Evolutionary conservation across 2,329 filamentous ascomycete species (phyloP).

Genomic region (Plenodomus biglobosus): DNA sequence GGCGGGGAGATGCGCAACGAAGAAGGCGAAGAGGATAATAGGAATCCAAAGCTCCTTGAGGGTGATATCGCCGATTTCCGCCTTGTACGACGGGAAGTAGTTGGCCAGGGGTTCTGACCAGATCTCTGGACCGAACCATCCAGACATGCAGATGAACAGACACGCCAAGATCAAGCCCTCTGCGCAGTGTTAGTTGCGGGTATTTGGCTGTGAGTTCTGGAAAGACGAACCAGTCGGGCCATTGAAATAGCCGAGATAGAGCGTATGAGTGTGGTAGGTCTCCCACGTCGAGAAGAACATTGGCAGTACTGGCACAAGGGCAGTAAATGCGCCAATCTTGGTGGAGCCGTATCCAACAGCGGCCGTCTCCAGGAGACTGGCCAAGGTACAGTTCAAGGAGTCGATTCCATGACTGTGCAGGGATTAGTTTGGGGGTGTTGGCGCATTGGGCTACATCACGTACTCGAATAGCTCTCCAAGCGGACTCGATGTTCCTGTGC

Average conservation of each 20-base stretch:
- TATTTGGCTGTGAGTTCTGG: not conserved
- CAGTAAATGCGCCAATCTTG: slow-evolving; percentile 84
- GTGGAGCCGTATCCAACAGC: slow-evolving; percentile 89
- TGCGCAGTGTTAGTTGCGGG: slow-evolving; percentile 11
- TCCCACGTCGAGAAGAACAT: slow-evolving; percentile 99
- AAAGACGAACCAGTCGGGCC: slow-evolving; percentile 68
- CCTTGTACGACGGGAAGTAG: slow-evolving; percentile 41
- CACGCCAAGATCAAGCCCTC: slow-evolving; percentile 92
- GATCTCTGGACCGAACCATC: slow-evolving; percentile 82
- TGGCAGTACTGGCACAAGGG: slow-evolving; percentile 83
- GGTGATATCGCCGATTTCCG: slow-evolving; percentile 69
- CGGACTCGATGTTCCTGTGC: slow-evolving; percentile 92
- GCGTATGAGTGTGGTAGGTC: slow-evolving; percentile 96
- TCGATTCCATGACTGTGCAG: slow-evolving; percentile 80
- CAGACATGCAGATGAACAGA: slow-evolving; percentile 80
- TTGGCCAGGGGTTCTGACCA: slow-evolving; percentile 77
- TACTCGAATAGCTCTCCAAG: slow-evolving; percentile 94
- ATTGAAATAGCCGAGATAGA: slow-evolving; percentile 96
- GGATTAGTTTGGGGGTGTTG: slow-evolving; percentile 27
- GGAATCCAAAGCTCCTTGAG: slow-evolving; percentile 87
- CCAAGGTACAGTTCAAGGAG: slow-evolving; percentile 94
- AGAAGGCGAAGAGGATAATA: slow-evolving; percentile 50
- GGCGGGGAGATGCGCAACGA: slow-evolving; percentile 73
- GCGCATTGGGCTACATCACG: slow-evolving; percentile 37
- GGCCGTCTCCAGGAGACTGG: slow-evolving; percentile 84